A percentile compares a stretch with the other conserved stretches of the same genome.
Conservation (phyloP, 176 grass and related monocot species). For the Echinochloa phyllopogon region DNA sequence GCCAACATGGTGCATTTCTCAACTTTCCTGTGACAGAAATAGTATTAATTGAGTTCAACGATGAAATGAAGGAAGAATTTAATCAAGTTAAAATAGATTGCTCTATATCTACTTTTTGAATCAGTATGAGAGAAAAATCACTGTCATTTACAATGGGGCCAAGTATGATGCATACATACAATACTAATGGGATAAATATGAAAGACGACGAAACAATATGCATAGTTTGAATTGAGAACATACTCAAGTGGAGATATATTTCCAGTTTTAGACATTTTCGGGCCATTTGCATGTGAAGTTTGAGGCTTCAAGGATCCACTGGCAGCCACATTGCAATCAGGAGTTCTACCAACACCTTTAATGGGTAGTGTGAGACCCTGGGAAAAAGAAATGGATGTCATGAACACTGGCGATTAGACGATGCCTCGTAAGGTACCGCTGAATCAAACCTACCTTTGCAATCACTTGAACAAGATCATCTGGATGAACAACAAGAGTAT, state of each 20-base stretch:
- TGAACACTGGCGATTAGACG: not conserved
- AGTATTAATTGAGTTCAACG: slow-evolving; percentile 42
- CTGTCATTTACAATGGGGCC: not conserved
- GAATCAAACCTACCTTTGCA: slow-evolving; percentile 67
- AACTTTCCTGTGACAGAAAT: slow-evolving; percentile 52
- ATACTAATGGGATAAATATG: not conserved
- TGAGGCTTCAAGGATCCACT: slow-evolving; percentile 31
- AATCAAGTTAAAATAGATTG: slow-evolving; percentile 6
- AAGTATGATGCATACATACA: not conserved
- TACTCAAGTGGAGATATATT: slow-evolving; percentile 34
- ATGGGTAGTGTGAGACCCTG: slow-evolving; percentile 68
- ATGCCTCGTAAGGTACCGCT: slow-evolving; percentile 15
- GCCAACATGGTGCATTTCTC: slow-evolving; percentile 1
- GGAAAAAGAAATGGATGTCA: slow-evolving; percentile 33
- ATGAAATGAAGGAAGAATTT: slow-evolving; percentile 5
- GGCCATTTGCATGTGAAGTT: slow-evolving; percentile 27
- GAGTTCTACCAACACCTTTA: slow-evolving; percentile 49
- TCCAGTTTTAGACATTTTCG: slow-evolving; percentile 25
- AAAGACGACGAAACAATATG: slow-evolving; percentile 19
- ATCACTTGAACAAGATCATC: slow-evolving; percentile 91
- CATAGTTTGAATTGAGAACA: not conserved
- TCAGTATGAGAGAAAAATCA: not conserved
- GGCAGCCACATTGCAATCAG: slow-evolving; percentile 33
- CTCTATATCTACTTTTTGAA: slow-evolving; percentile 14
- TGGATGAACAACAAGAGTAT: slow-evolving; percentile 74